Percentiles rank a stretch among this genome's conserved stretches.
Conservation (phyloP, 768 basidiomycete genomes). For the Sarcomyxa edulis region DNA sequence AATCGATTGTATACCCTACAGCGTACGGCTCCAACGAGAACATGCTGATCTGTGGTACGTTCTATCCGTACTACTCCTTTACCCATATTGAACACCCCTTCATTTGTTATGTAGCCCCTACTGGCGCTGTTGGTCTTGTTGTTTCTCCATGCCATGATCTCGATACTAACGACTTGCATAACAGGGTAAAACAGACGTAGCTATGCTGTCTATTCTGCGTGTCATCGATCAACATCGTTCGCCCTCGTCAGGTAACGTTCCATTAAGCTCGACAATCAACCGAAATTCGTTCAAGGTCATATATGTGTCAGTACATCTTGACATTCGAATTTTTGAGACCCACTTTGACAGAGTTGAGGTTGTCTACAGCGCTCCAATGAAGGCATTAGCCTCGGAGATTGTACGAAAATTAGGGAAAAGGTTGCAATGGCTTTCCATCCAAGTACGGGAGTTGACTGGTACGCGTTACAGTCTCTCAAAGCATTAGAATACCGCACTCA, state of each 20-base stretch:
- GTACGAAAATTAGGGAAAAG: conserved; percentile 89
- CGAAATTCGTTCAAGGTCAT: conserved; percentile 88
- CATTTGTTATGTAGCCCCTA: conserved; percentile 62
- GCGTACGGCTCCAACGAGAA: conserved; percentile 97
- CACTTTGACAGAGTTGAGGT: no score
- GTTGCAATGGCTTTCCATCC: conserved; percentile 80
- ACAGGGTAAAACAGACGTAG: conserved; percentile 98
- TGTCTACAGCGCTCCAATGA: conserved; percentile 84
- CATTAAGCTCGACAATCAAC: conserved; percentile 48
- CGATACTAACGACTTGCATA: conserved; percentile 9
- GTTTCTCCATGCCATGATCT: conserved; percentile 6
- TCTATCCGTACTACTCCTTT: conserved; percentile 1
- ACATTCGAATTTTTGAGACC: no score
- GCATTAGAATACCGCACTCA: no score
- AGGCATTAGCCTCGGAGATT: conserved; percentile 94
- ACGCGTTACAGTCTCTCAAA: conserved; percentile 9
- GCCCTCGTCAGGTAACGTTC: conserved; percentile 18
- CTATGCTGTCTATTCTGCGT: conserved; percentile 88
- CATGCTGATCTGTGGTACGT: conserved; percentile 83
- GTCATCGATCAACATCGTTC: conserved; percentile 69
- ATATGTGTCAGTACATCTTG: conserved; percentile 65
- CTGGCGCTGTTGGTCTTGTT: conserved; percentile 78
- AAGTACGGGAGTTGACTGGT: conserved; percentile 90
- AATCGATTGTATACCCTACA: conserved; percentile 90
- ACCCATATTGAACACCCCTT: conserved; percentile 1